phyloP scores from a whole-genome alignment of 2,329 filamentous ascomycete species.

The Calonectria pauciramosa region DNA sequence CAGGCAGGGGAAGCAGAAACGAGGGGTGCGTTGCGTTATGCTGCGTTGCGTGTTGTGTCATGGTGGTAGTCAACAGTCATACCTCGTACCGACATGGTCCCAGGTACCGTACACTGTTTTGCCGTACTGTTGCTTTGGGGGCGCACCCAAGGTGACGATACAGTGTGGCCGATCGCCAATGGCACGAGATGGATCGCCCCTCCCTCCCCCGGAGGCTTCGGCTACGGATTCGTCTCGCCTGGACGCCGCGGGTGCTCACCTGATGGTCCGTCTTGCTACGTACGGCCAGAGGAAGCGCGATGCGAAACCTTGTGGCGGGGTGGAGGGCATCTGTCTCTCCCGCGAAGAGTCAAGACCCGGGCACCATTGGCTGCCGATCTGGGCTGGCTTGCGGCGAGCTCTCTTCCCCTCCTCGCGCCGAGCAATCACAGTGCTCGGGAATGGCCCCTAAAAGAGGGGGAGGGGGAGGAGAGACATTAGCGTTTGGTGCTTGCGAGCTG shows the following conservation, averaged over 20 bases:
- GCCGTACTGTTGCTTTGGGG: conserved; percentile 5
- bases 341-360: conserved; percentile 9
- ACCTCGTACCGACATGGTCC: conserved; percentile 11
- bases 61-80: conserved; percentile 10
- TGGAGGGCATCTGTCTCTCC: conserved; percentile 34
- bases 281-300: conserved; percentile 27
- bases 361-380: conserved; percentile 28
- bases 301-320: conserved; percentile 45
- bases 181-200: conserved; percentile 35
- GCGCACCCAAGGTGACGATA: not conserved
- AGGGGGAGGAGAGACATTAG: not conserved
- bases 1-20: conserved; percentile 11
- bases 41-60: conserved; percentile 19
- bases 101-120: conserved; percentile 24
- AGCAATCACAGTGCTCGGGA: not conserved
- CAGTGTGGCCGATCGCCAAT: conserved; percentile 30
- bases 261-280: conserved; percentile 35
- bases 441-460: not conserved
- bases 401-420: conserved; percentile 16
- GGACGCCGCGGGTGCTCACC: conserved; percentile 42
- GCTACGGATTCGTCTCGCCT: conserved; percentile 39
- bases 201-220: conserved; percentile 39
- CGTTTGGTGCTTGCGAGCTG: conserved; percentile 15
- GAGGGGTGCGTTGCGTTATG: conserved; percentile 21
- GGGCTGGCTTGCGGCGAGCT: conserved; percentile 11